These are phyloP conservation scores for Flaveria bidentis DNA, from an alignment of 129 eudicot genomes.

Conservation along the genomic window DNA sequence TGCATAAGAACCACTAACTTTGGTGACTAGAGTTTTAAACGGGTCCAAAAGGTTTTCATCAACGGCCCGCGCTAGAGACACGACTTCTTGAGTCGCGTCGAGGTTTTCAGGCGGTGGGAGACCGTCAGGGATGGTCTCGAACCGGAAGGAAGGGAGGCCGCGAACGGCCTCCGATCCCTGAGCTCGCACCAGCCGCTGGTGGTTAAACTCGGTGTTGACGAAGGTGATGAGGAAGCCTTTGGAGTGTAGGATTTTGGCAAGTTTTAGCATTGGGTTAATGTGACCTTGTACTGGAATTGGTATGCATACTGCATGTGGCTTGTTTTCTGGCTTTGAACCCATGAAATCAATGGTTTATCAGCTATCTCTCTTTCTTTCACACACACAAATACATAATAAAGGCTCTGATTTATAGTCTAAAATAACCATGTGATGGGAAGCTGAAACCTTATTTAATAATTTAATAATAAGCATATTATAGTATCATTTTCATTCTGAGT, in stretches of 20 bases:
- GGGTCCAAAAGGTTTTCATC: conserved; percentile 23
- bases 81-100: conserved; percentile 39
- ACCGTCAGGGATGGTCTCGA: conserved; percentile 53
- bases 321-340: conserved; percentile 3
- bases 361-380: no score
- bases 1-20: conserved; percentile 20
- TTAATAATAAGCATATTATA: no score
- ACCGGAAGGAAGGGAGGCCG: conserved; percentile 39
- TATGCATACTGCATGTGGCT: conserved; percentile 38
- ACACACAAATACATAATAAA: no score
- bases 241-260: conserved; percentile 40
- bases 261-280: conserved; percentile 43
- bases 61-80: conserved; percentile 24
- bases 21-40: conserved; percentile 31
- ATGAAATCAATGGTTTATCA: neutral
- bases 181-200: conserved; percentile 41
- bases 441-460: no score
- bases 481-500: no score
- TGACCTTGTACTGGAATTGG: conserved; percentile 36
- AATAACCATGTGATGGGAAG: no score
- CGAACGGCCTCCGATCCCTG: conserved; percentile 24
- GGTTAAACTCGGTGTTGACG: conserved; percentile 45
- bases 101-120: conserved; percentile 33
- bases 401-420: no score
- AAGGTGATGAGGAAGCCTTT: conserved; percentile 40